phyloP scores from a whole-genome alignment of 306 rosid species.

The Hippophae tibetana region DNA sequence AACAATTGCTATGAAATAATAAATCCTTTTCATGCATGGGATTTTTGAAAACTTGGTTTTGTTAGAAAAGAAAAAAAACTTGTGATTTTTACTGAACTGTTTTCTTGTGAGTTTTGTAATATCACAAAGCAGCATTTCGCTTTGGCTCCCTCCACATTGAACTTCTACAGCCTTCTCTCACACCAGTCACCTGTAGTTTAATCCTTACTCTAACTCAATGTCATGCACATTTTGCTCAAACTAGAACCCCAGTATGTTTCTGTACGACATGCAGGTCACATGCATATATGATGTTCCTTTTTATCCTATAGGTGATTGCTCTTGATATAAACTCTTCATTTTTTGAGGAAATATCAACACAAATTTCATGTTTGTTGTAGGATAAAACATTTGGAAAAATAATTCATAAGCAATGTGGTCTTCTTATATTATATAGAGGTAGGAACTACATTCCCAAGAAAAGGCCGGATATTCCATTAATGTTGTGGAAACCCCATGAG shows the following conservation, averaged over 20 bases:
- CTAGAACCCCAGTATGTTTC: too few species aligned
- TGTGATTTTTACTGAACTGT: not conserved
- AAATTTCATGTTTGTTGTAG: conserved; percentile 36
- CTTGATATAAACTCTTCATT: not conserved
- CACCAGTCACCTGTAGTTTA: not conserved
- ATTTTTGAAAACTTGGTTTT: not conserved
- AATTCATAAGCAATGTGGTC: conserved; percentile 66
- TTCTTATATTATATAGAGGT: conserved; percentile 74
- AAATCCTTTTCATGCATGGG: not conserved
- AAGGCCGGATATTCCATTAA: conserved; percentile 72
- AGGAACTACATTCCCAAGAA: conserved; percentile 62
- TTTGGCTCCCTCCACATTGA: not conserved
- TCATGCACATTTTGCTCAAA: too few species aligned
- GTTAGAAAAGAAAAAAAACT: too few species aligned
- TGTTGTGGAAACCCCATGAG: conserved; percentile 94
- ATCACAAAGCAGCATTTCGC: not conserved
- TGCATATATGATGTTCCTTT: not conserved
- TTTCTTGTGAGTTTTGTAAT: not conserved
- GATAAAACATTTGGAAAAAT: conserved; percentile 86
- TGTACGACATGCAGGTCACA: not conserved
- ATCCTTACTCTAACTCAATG: not conserved
- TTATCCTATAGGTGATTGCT: not conserved
- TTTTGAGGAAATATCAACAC: conserved; percentile 9
- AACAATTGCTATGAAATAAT: not conserved
- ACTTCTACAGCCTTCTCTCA: not conserved